Evolutionary conservation across 495 filamentous ascomycete species (phyloP), one percentile per base, ranked within the genome.

Genomic region (Penicillium daleae): DNA sequence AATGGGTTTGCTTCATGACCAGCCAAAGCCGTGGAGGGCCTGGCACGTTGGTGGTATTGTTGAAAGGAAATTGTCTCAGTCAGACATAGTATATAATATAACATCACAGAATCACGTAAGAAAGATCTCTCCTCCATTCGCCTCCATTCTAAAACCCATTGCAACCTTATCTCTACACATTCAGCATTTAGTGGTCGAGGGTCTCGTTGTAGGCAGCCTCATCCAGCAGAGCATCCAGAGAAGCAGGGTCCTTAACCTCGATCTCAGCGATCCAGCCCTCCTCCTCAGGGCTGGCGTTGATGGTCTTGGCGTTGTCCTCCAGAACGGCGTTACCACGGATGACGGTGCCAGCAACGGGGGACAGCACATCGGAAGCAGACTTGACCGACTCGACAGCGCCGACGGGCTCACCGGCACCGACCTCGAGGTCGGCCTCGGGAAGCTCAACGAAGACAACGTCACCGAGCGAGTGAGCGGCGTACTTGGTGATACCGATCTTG

Each of bases 351-450:
- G 84, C 78, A 54, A 97, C 84, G 27, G 95, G 96, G 5, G 92
- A 88, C 74, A 96, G 88, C 79, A 99, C 96, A 74, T 99, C 95
- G 62, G 92, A 94, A 19, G 96, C 95, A 46, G 90, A 93, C 84
- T 99, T 99, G 73, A 99, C 95, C 10, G 92, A 96, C 83, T 99
- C 95, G 63, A 99, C 93, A 49, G 95, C 93, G 57, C 95, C 95
- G 65, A 97, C 88, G 60, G 90, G 77, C 71, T 96, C 92, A 64
- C 92, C 92, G 32, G 84, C 84, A 31, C 68, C 65, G 39, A 96
- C 82, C 65, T 86, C 82, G 61, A 85, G 78, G 59, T 84, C 87
- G 48, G 76, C 76, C 56, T 83, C 78, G 37, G 93, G 93, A 42
- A 97, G 90, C 84, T 99, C 95, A 65, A 98, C 92, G 81, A 87